Conservation (phyloP, 805 yeast genomes). For the Myxozyma geophila region DNA sequence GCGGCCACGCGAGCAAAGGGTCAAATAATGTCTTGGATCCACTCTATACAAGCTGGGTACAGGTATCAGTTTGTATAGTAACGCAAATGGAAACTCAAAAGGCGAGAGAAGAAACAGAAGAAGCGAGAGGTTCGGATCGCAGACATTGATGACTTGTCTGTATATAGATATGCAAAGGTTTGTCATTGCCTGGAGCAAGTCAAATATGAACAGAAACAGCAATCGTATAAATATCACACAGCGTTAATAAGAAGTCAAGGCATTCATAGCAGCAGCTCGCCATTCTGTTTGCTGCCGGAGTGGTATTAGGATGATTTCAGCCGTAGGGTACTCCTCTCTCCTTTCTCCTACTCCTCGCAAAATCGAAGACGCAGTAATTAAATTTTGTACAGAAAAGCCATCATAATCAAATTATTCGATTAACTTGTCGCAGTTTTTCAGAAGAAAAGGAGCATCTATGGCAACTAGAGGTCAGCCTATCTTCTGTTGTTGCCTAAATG, state of each 20-base stretch:
- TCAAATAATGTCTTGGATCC: not conserved
- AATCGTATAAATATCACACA: no score
- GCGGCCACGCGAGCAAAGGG: constrained; percentile 15
- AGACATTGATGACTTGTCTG: no score
- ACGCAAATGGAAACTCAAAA: not conserved
- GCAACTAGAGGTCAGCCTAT: not conserved
- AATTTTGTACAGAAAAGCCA: not conserved
- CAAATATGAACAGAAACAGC: not conserved
- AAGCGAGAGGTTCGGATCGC: not conserved
- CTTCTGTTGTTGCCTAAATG: constrained; percentile 1
- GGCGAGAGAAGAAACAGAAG: not conserved
- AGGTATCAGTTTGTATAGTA: not conserved
- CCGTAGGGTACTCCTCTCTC: no score
- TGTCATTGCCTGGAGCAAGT: no score
- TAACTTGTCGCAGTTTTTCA: not conserved
- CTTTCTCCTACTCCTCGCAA: no score
- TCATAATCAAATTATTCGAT: not conserved
- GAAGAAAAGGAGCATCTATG: not conserved
- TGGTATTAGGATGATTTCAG: no score
- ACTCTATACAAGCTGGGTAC: not conserved
- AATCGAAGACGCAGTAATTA: no score
- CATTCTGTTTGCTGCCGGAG: no score
- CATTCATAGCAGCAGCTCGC: not conserved
- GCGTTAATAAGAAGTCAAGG: not conserved
- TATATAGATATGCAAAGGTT: no score